Base-by-base conservation (phyloP, 108 stramenopile genomes). In the Cylindrotheca fusiformis region DNA sequence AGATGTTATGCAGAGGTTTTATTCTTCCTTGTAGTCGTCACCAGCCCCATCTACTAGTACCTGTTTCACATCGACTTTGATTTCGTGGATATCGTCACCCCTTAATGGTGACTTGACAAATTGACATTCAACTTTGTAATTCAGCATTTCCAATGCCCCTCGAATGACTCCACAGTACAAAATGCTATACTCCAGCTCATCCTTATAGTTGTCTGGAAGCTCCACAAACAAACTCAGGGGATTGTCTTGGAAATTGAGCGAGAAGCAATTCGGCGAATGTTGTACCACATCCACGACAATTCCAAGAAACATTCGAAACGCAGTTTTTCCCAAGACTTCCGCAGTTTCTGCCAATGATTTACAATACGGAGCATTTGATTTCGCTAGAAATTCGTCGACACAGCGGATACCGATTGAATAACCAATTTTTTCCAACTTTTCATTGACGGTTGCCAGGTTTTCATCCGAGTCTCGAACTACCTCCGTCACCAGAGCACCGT, bases 231-330 rank as follows among this genome's bases (percentile, higher is more conserved):
- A 77, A 53, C 74, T 67, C 27, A 98, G 72, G 6, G 97, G 97
- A 79, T 98, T 98, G 26, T 97, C 95, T 29, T 78, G 67, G 30
- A 98, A 73, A 30, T 83, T 65, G 30, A 98, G 74, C 26, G 79
- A 79, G 65, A 92, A 98, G 19, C 75, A 69, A 2, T 77, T 73
- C 20, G 81, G 81, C 23, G 88, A 75, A 50, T 67, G 73, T 69
- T 86, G 87, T 36, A 61, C 65, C 20, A 96, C 94, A 20, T 97
- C 96, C 41, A 75, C 85, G 3, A 65, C 76, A 5, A 96, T 76
- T 5, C 96, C 96, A 33, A 99, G 70, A 56, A 99, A 97, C 98
- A 99, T 97, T 63, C 87, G 84, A 58, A 97, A 95, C n/a, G 91
- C 96, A 18, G 91, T 90, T 63, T 90, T 90, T 25, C 91, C 81